These are phyloP conservation scores for Fusarium drepaniforme DNA, from an alignment of 2,329 filamentous ascomycete genomes.

Conservation along the genomic window DNA sequence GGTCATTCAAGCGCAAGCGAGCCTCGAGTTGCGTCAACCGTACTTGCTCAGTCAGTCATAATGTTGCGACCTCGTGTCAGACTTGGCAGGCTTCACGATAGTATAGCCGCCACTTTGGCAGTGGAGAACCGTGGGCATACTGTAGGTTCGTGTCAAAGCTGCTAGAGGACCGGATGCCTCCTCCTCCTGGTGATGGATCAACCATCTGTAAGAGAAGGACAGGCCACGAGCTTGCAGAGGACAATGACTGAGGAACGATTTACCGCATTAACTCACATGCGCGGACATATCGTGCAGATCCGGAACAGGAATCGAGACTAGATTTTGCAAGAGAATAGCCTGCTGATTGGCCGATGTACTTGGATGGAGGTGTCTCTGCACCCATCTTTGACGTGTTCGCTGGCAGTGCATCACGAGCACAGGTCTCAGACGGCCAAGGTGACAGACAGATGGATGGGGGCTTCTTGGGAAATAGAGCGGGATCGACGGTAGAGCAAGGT, in stretches of 20 bases:
- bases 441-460: conserved; percentile 29
- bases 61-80: conserved; percentile 5
- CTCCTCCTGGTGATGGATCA: conserved; percentile 22
- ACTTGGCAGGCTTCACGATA: background rate
- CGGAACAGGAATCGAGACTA: conserved; percentile 37
- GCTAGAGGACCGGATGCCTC: background rate
- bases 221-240: conserved; percentile 19
- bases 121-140: conserved; percentile 7
- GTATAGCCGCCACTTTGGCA: background rate
- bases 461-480: conserved; percentile 31
- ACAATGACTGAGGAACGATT: conserved; percentile 35
- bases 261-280: conserved; percentile 35
- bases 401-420: conserved; percentile 46
- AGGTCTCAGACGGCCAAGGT: conserved; percentile 40
- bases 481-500: conserved; percentile 39
- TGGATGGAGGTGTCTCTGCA: conserved; percentile 27
- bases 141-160: background rate
- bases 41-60: conserved; percentile 6
- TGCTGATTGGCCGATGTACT: conserved; percentile 35
- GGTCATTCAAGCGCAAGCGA: conserved; percentile 9
- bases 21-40: conserved; percentile 16
- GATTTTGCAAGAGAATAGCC: conserved; percentile 15
- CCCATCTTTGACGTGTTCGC: conserved; percentile 45
- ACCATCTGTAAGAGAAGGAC: conserved; percentile 13
- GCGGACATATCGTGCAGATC: conserved; percentile 41